Evolutionary conservation across 768 basidiomycete species (phyloP), one percentile per base, ranked within the genome.

Genomic region (Pulveroboletus sp.): DNA sequence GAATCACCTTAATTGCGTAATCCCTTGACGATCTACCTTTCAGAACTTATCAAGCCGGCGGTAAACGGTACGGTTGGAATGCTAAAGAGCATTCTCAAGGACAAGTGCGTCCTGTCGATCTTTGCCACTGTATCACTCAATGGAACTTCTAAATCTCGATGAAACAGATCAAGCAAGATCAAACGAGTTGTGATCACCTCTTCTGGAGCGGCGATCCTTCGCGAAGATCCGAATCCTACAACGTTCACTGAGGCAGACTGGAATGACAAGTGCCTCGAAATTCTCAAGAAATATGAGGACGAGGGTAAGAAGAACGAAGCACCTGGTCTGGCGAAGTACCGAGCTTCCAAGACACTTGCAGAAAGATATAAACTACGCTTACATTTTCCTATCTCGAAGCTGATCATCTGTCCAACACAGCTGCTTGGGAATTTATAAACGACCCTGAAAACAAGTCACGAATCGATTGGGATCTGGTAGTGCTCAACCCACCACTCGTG

Each of bases 121-220:
- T 2, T 7, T 2, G 16, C 8, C 27, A 20, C n/a, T 14, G n/a
- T n/a, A n/a, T n/a, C 20, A 36, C 11, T 5, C 13, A 2, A 11
- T 29, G 19, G 7, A 17, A 5, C 23, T 13, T 8, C 14, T n/a
- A 16, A 9, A 40, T 37, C 27, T 27, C 24, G 35, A 51, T 19
- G n/a, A 40, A 23, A 37, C 16, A 58, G 56, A 37, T 53, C 57
- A 72, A 78, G 43, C 53, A 73, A 14, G 9, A 71, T 91, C 55
- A 81, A 85, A 61, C 79, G 89, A 4, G 70, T 93, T 36, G 79
- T 90, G 8, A 65, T 87, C 49, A 87, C 85, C 0, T 81, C 81
- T 10, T 88, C 86, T 2, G 69, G 64, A 39, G 85, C 78, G 1
- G 68, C 82, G 0, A 57, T 85, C 12, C 51, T 76, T 2, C 52